Evolutionary conservation across 1,284 basidiomycete genomes (phyloP), one percentile per base, ranked within the genome.

Genomic region (Schizophyllum commune): DNA sequence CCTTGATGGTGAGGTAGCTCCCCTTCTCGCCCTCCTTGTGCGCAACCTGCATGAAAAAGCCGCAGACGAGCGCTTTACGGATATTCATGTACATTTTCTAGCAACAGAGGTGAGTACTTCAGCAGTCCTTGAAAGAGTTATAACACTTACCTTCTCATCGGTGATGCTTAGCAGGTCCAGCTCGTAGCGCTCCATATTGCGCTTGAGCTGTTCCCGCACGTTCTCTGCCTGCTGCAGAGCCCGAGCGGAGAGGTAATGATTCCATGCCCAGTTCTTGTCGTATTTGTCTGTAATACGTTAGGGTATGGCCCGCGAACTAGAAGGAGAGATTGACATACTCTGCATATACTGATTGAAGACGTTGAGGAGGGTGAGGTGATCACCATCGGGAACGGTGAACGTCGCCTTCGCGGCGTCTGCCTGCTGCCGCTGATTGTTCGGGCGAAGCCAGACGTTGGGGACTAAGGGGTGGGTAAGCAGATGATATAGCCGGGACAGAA

Each of bases 11-110:
- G 65, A 88, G 70, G 72, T 96, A 96, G 62, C 79, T 83, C 2
- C 86, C 86, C 77, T 94, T 94, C 69, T 94, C 91, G n/a, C 93
- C 93, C 70, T 95, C 92, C 73, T 93, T 94, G 74, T 98, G 94
- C 5, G 96, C 96, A 7, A 96, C 88, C 73, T 98, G 96, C 96
- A 98, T 98, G 77, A 99, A 99, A 82, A 94, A 99, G 0, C 96
- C 96, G 70, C 90, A 92, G 0, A 93, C 89, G 55, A 99, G 80
- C 1, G 91, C 89, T 74, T 90, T 88, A 32, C 93, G 86, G 63
- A 99, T 89, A 68, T 91, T 90, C 62, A 77, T 70, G 75, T 87
- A 92, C 70, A 93, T 86, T 69, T 88, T 91, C 71, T 47, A 27
- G 39, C 39, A 17, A 13, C 13, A 47, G 39, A 47, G 39, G 9